Evolutionary conservation across 371 early-diverging fungal genomes (phyloP), one percentile per base, ranked within the genome.

Genomic region (Saksenaea oblongispora): DNA sequence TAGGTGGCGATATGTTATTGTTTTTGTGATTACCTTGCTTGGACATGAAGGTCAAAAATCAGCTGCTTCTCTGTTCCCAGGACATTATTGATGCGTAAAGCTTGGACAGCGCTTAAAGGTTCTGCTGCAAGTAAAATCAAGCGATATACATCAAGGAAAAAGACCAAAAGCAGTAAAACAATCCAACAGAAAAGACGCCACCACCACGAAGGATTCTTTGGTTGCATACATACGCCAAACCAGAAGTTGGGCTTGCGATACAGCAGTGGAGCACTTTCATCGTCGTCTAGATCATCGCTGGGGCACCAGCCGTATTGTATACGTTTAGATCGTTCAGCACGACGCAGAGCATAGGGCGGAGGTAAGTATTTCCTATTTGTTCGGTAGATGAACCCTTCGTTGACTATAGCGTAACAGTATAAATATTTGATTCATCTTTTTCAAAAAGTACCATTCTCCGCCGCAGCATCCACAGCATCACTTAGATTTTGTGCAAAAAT

Each of bases 1-100:
- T 28, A 28, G 15, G 34, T n/a, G 17, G 15, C 34, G 35, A 58
- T n/a, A 41, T 3, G 28, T 27, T 18, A 4, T 27, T 44, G 10
- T 28, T 18, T 24, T 31, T 42, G 37, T 15, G 35, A 54, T 64
- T 54, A 70, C 70, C 57, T 66, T 61, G 67, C 78, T 58, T 67
- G 66, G 17, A 85, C 69, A 64, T 84, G 80, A 58, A 85, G 59
- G 56, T 83, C 84, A 54, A 87, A 85, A 42, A 87, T 72, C 14
- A 85, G 71, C 66, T 84, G 82, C 57, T 82, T 85, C 36, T 84
- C 74, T 11, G 86, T 79, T 22, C 87, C 87, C 54, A 89, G 67
- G 0, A 89, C 85, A 67, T 87, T 86, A 10, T 80, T 68, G 17
- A 89, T 74, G 0, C 67, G 69, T 17, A 75, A 62, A 5, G 72